Evolutionary conservation across 1,139 yeast genomes (phyloP).

Genomic region (Pichia sp.): DNA sequence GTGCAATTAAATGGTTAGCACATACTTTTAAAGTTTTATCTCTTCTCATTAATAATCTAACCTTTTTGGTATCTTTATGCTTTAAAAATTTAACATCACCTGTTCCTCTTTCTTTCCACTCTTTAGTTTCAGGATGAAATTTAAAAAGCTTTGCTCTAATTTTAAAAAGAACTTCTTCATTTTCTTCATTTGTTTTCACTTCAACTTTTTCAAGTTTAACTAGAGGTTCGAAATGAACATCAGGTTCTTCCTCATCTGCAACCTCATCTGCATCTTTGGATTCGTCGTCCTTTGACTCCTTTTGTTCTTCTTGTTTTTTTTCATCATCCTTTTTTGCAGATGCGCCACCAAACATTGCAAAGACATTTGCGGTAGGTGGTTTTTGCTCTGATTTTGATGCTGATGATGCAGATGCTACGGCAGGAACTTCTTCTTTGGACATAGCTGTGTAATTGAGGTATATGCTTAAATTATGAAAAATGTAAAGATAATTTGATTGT

Average conservation of each 20-base stretch:
- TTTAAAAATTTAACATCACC: slow-evolving; percentile 96
- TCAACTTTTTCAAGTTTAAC: slow-evolving; percentile 94
- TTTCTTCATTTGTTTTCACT: slow-evolving; percentile 94
- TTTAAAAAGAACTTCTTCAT: slow-evolving; percentile 83
- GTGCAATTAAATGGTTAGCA: slow-evolving; percentile 88
- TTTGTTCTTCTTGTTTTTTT: slow-evolving; percentile 30
- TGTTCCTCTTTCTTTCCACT: slow-evolving; percentile 99
- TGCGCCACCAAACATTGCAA: slow-evolving; percentile 87
- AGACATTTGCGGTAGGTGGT: slow-evolving; percentile 73
- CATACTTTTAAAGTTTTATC: slow-evolving; percentile 97
- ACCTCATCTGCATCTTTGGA: slow-evolving; percentile 39
- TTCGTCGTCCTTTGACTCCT: slow-evolving; percentile 25
- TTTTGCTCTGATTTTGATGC: slow-evolving; percentile 29
- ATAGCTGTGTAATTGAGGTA: background rate
- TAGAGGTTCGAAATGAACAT: slow-evolving; percentile 93
- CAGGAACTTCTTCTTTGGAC: slow-evolving; percentile 12
- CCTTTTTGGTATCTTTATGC: slow-evolving; percentile 75
- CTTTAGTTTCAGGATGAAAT: slow-evolving; percentile 68
- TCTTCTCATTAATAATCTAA: slow-evolving; percentile 95
- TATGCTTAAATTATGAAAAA: background rate
- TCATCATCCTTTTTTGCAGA: slow-evolving; percentile 43
- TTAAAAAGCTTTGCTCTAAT: slow-evolving; percentile 93
- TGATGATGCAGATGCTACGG: slow-evolving; percentile 2
- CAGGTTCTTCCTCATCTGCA: slow-evolving; percentile 85
- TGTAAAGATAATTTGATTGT: too few species aligned